Base-by-base conservation (phyloP, 2,329 filamentous ascomycete genomes). In the Colletotrichum sp. region DNA sequence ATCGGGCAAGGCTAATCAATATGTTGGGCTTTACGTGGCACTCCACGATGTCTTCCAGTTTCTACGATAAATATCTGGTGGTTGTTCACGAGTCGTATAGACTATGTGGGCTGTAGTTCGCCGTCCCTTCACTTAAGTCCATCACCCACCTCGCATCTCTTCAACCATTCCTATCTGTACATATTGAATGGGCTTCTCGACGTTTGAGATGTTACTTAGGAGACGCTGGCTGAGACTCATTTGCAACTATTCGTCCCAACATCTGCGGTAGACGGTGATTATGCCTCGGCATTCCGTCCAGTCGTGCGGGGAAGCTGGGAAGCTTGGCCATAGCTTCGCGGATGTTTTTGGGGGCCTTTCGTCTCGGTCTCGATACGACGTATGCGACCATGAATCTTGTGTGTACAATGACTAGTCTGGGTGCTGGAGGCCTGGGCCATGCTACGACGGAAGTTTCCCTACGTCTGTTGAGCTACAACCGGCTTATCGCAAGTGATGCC, bases 221-320 rank as follows among this genome's bases (percentile, higher is more conserved):
- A 48, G 24, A n/a, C 36, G 16, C 16, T 28, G 21, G 3, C 21
- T 5, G 26, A 43, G 32, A 34, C n/a, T 4, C 9, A n/a, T 38
- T 43, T 9, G 52, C 10, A 14, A 24, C 4, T 21, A 16, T 30
- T 58, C 48, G 18, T 52, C 71, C 14, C 21, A 74, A 21, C 12
- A 13, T 66, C 43, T 34, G 34, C 7, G 26, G 9, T 14, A 9
- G 5, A 21, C 4, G 10, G 16, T 5, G 7, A 18, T 66, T n/a
- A 71, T 67, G 38, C 68, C 72, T 74, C 72, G 68, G 72, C 24
- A 62, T 24, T 21, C 30, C 10, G 10, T 21, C 24, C 8, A 13
- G 6, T 71, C 28, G 72, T 66, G 61, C 55, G 68, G 72, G 68
- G 72, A 72, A 74, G 52, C 66, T 59, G 26, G 7, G 7, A 9